A percentile compares a stretch with the other conserved stretches of the same genome.
These are phyloP conservation scores for Colletotrichum shisoi DNA, from an alignment of 2,329 filamentous ascomycete species.

Conservation along the genomic window DNA sequence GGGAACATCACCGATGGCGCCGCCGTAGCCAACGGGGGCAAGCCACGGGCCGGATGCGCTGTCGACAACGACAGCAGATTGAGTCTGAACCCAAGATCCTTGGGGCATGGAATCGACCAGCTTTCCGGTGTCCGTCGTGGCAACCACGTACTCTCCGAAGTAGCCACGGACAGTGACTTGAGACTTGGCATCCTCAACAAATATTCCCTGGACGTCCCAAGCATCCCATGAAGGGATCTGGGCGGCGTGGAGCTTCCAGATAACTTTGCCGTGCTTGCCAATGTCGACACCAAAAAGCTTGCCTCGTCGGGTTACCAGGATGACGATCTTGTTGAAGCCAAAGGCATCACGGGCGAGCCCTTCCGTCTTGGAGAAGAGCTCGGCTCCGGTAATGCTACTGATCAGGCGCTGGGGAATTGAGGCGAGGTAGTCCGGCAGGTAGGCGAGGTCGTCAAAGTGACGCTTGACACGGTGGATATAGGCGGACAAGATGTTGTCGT, in stretches of 20 bases:
- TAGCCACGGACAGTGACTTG: slow-evolving; percentile 66
- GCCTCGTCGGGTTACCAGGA: slow-evolving; percentile 81
- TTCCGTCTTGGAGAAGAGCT: slow-evolving; percentile 53
- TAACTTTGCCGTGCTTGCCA: slow-evolving; percentile 73
- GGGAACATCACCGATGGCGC: slow-evolving; percentile 58
- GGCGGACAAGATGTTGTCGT: slow-evolving; percentile 80
- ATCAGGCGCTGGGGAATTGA: slow-evolving; percentile 74
- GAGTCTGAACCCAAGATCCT: slow-evolving; percentile 52
- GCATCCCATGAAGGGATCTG: slow-evolving; percentile 62
- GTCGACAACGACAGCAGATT: slow-evolving; percentile 59
- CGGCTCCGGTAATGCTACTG: slow-evolving; percentile 68
- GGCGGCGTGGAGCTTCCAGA: slow-evolving; percentile 76
- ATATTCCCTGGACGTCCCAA: slow-evolving; percentile 74
- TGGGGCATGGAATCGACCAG: slow-evolving; percentile 55
- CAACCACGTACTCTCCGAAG: slow-evolving; percentile 68
- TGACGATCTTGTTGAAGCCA: slow-evolving; percentile 84
- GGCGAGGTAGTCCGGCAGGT: slow-evolving; percentile 77
- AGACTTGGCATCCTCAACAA: slow-evolving; percentile 65
- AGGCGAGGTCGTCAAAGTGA: slow-evolving; percentile 78
- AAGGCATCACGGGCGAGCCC: slow-evolving; percentile 75
- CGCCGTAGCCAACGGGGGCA: slow-evolving; percentile 61
- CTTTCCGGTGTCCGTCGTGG: slow-evolving; percentile 63
- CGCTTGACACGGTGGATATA: slow-evolving; percentile 87
- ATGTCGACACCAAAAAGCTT: slow-evolving; percentile 82
- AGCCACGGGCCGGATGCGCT: slow-evolving; percentile 62